Conservation (phyloP, 2,329 filamentous ascomycete genomes). For the Colletotrichum acutatum region DNA sequence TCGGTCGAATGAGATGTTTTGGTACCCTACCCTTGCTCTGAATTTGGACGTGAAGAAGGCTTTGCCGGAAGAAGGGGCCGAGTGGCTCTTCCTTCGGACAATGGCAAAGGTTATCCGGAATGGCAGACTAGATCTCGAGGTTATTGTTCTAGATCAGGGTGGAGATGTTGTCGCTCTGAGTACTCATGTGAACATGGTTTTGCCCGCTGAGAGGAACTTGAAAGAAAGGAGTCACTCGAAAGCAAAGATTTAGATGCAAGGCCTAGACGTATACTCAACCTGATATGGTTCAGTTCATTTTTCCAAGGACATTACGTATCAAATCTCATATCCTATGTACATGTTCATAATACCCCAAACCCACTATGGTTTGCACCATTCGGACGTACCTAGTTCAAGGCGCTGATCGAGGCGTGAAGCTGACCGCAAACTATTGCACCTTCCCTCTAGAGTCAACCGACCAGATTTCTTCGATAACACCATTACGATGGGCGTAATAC, state of each 20-base stretch:
- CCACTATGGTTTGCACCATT: no score
- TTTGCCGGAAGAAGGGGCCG: conserved; percentile 73
- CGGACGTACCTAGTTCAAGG: no score
- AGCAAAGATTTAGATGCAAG: conserved; percentile 1
- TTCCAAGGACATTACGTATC: no score
- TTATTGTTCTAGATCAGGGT: conserved; percentile 68
- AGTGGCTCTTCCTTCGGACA: conserved; percentile 77
- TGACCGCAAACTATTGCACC: conserved; percentile 42
- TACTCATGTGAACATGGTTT: conserved; percentile 34
- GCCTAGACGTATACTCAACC: background rate
- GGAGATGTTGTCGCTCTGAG: conserved; percentile 45
- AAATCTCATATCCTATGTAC: no score
- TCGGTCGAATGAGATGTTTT: conserved; percentile 57
- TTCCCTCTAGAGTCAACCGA: conserved; percentile 60
- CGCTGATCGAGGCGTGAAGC: background rate
- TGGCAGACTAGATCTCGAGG: conserved; percentile 79
- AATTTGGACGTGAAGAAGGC: conserved; percentile 82
- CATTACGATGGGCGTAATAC: conserved; percentile 60
- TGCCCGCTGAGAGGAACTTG: conserved; percentile 36
- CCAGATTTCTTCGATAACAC: conserved; percentile 63
- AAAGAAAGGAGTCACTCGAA: conserved; percentile 22
- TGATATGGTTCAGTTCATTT: background rate
- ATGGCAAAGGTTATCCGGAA: conserved; percentile 75
- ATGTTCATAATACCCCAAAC: no score
- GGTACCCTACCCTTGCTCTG: conserved; percentile 82